Conservation (phyloP, 352 stramenopile species). For the Globisporangium alternatum region DNA sequence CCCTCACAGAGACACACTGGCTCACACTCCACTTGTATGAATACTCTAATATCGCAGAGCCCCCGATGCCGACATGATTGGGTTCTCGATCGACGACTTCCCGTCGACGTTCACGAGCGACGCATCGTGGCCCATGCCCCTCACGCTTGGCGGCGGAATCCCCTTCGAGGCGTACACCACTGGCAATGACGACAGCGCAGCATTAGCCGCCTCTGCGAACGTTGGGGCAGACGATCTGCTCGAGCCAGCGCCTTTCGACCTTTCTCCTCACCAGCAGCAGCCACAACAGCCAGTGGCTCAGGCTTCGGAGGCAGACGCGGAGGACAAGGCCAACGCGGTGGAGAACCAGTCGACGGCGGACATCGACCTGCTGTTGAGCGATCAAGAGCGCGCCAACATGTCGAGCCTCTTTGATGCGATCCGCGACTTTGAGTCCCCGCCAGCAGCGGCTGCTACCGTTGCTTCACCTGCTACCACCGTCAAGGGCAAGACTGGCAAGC, state of each 20-base stretch:
- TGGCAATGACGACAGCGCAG: not conserved
- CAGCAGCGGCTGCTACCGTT: constrained; percentile 14
- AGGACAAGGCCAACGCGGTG: constrained; percentile 2
- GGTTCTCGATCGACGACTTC: constrained; percentile 67
- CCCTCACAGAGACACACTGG: not conserved
- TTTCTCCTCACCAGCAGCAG: not conserved
- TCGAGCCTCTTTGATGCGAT: constrained; percentile 68
- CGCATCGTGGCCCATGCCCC: constrained; percentile 32
- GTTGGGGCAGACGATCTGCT: not conserved
- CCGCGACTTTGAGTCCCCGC: constrained; percentile 57
- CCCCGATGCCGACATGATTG: constrained; percentile 58
- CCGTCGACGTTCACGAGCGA: constrained; percentile 46
- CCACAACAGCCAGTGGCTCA: not conserved
- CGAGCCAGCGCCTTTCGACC: not conserved
- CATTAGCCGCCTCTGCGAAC: not conserved
- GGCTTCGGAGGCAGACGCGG: not conserved
- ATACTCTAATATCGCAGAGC: constrained; percentile 18
- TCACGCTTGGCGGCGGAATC: constrained; percentile 14
- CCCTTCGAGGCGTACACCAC: constrained; percentile 22
- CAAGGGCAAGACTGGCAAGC: constrained; percentile 3
- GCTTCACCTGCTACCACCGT: constrained; percentile 2
- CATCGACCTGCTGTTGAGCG: constrained; percentile 56
- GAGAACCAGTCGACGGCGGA: constrained; percentile 19
- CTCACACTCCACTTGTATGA: constrained; percentile 3
- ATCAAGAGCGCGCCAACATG: constrained; percentile 61